Conservation (phyloP, 179 eudicot genomes). For the Silene noctiflora region DNA sequence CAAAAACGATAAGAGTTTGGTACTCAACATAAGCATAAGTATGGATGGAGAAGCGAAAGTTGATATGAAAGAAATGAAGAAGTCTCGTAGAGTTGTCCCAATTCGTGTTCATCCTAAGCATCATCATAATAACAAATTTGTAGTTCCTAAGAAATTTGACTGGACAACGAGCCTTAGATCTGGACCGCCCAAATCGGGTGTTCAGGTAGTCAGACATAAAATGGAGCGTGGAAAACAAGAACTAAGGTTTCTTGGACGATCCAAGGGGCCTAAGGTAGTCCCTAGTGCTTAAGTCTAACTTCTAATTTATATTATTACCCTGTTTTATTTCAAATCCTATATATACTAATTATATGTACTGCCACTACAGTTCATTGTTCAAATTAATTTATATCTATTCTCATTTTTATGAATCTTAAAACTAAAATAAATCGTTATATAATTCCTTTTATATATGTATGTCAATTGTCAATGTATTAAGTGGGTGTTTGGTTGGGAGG, state of each 20-base stretch:
- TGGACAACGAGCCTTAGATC: constrained; percentile 34
- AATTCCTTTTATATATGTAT: no score
- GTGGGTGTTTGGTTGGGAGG: no score
- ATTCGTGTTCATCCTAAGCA: background rate
- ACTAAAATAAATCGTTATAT: no score
- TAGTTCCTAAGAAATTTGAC: constrained; percentile 18
- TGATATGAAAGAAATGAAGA: constrained; percentile 50
- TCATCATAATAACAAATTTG: background rate
- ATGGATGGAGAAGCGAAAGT: constrained; percentile 55
- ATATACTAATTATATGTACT: no score
- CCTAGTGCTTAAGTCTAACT: background rate
- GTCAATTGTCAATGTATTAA: no score
- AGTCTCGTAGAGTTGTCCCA: background rate
- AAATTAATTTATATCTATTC: no score
- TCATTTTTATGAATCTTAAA: no score
- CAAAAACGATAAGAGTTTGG: constrained; percentile 29
- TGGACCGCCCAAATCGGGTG: constrained; percentile 10
- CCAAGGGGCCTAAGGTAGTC: background rate
- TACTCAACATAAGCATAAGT: constrained; percentile 52
- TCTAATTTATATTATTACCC: background rate
- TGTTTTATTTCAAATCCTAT: no score
- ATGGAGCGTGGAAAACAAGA: constrained; percentile 5
- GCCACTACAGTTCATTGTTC: no score
- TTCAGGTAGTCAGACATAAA: constrained; percentile 7
- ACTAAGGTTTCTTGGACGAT: background rate